Evolutionary conservation across 1,284 basidiomycete species (phyloP).

Genomic region (Trichosporon sp.): DNA sequence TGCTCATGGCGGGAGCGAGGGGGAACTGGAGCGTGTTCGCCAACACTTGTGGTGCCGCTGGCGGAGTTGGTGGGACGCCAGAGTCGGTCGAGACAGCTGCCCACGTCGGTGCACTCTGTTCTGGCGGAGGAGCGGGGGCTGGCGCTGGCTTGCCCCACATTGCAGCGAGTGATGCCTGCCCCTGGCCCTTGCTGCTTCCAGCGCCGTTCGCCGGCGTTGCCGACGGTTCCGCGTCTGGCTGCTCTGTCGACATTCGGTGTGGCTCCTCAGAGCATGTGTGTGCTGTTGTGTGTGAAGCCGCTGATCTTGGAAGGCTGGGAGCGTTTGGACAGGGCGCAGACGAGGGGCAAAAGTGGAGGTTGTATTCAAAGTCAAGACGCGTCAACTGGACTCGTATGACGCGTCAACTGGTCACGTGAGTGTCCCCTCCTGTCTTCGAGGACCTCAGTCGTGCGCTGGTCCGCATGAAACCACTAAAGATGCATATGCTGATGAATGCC

Average conservation of each 20-base stretch:
- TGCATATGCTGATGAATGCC: slow-evolving; percentile 12
- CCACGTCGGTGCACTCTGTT: background rate
- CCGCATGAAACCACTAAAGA: slow-evolving; percentile 1
- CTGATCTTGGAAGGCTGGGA: background rate
- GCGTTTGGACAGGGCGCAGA: too few species aligned
- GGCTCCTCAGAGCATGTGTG: background rate
- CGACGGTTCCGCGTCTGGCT: slow-evolving; percentile 11
- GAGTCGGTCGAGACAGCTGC: background rate
- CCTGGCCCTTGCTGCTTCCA: background rate
- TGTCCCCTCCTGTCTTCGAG: too few species aligned
- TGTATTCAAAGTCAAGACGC: slow-evolving; percentile 2
- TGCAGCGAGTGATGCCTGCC: background rate
- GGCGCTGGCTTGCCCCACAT: background rate
- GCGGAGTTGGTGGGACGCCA: background rate
- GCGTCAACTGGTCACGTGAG: background rate
- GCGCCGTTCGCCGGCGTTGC: background rate
- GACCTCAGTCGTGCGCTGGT: too few species aligned
- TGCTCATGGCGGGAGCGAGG: background rate
- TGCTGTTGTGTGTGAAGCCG: background rate
- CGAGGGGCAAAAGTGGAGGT: slow-evolving; percentile 16
- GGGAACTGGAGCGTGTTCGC: background rate
- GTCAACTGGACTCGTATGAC: slow-evolving; percentile 4
- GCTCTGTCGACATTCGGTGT: slow-evolving; percentile 11
- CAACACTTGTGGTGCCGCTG: too few species aligned
- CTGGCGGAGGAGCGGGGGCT: background rate